Percentiles rank a stretch among this genome's conserved stretches.
These are phyloP conservation scores for Colletotrichum musicola DNA, from an alignment of 2,329 filamentous ascomycete species.

Conservation along the genomic window DNA sequence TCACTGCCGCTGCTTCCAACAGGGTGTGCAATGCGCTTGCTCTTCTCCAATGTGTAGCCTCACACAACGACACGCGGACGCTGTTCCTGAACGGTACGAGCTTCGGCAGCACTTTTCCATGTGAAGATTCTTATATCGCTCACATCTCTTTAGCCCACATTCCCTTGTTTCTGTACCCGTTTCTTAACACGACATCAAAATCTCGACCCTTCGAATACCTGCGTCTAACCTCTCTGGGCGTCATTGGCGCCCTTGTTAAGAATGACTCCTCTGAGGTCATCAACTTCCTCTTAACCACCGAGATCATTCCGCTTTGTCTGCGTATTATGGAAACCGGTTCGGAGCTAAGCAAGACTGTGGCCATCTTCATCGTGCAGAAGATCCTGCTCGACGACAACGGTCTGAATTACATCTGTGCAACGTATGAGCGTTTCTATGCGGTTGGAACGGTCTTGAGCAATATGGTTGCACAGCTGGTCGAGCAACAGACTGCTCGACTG, in stretches of 20 bases:
- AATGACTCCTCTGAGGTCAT: conserved; percentile 99
- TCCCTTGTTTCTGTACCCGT: conserved; percentile 96
- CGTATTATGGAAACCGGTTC: conserved; percentile 99
- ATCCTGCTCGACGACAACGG: conserved; percentile 97
- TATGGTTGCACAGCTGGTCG: conserved; percentile 97
- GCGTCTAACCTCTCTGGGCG: conserved; percentile 92
- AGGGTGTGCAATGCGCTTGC: conserved; percentile 97
- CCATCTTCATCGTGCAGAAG: conserved; percentile 99
- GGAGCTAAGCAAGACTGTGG: conserved; percentile 97
- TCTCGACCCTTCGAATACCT: conserved; percentile 98
- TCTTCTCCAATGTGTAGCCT: conserved; percentile 95
- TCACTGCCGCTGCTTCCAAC: conserved; percentile 97
- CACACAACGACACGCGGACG: conserved; percentile 94
- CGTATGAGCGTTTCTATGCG: conserved; percentile 98
- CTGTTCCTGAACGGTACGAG: conserved; percentile 89
- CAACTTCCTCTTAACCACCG: conserved; percentile 97
- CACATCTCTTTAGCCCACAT: conserved; percentile 79
- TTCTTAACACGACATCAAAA: conserved; percentile 98
- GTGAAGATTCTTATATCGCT: conserved; percentile 29
- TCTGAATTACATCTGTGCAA: conserved; percentile 97
- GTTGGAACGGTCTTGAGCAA: conserved; percentile 98
- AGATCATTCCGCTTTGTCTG: conserved; percentile 97
- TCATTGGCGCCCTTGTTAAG: conserved; percentile 97
- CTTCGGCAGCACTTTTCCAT: too few species aligned
- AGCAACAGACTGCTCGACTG: conserved; percentile 94